Conservation (phyloP, 495 filamentous ascomycete species). For the Neurospora hispaniola region DNA sequence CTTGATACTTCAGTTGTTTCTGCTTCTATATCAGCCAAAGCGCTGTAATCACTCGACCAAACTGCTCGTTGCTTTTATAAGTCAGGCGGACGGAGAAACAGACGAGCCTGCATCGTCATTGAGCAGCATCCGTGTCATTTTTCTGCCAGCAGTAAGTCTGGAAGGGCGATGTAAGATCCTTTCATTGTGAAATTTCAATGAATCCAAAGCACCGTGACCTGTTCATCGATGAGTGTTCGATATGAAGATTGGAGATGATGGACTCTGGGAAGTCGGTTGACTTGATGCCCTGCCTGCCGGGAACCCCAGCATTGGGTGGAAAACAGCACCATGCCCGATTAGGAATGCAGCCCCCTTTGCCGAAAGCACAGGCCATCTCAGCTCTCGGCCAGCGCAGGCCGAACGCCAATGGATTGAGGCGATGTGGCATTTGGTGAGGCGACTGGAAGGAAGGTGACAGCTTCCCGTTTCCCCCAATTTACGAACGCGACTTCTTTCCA, state of each 20-base stretch:
- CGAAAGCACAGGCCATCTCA: not conserved
- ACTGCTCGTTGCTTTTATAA: not conserved
- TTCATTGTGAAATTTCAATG: not conserved
- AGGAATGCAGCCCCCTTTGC: not conserved
- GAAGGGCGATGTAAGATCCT: too few relatives aligned
- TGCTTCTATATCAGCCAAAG: not conserved
- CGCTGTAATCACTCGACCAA: not conserved
- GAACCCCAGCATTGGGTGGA: not conserved
- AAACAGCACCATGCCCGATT: not conserved
- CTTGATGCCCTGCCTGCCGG: not conserved
- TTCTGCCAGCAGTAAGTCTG: too few relatives aligned
- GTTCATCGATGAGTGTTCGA: not conserved
- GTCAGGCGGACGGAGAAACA: not conserved
- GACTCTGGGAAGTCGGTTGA: not conserved
- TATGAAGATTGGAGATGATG: not conserved
- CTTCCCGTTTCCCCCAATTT: not conserved
- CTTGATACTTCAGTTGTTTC: not conserved
- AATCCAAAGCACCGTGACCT: not conserved
- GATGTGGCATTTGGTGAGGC: constrained; percentile 1
- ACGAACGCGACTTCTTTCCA: not conserved
- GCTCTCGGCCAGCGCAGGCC: not conserved
- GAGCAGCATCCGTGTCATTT: not conserved
- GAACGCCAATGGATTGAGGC: not conserved
- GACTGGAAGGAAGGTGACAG: not conserved
- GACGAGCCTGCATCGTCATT: not conserved